Conservation (phyloP, 108 stramenopile species). For the Phaeodactylum tricornutum region DNA sequence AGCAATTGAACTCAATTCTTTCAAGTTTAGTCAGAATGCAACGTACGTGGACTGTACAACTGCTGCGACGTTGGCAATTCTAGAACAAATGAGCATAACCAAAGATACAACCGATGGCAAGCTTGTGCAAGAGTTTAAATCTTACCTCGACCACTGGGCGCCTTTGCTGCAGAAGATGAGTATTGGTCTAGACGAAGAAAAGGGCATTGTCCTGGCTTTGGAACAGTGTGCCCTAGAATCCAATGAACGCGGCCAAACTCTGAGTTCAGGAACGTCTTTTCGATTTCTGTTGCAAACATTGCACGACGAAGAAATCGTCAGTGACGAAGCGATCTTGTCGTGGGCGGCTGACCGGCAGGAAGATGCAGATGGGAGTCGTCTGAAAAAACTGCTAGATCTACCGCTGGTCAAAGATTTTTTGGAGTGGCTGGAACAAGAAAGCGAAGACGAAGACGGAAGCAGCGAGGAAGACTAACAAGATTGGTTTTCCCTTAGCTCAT, state of each 20-base stretch:
- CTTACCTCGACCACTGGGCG: constrained; percentile 58
- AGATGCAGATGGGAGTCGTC: constrained; percentile 24
- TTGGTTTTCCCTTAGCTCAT: too few relatives aligned
- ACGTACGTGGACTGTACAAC: constrained; percentile 70
- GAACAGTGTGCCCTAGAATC: constrained; percentile 53
- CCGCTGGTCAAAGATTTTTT: constrained; percentile 77
- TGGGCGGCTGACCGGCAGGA: constrained; percentile 66
- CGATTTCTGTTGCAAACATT: constrained; percentile 75
- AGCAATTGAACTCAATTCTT: constrained; percentile 85
- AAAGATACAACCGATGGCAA: constrained; percentile 38
- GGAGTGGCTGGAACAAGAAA: constrained; percentile 64
- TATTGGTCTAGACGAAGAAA: constrained; percentile 66
- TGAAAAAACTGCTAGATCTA: constrained; percentile 34
- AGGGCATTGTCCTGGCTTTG: constrained; percentile 54
- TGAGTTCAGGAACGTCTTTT: constrained; percentile 53
- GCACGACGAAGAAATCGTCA: constrained; percentile 70
- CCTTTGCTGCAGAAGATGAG: constrained; percentile 67
- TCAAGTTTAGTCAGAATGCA: constrained; percentile 89
- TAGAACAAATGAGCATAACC: constrained; percentile 54
- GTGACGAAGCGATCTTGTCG: constrained; percentile 68
- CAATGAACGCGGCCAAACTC: constrained; percentile 24
- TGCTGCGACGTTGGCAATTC: constrained; percentile 58
- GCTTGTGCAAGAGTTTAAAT: constrained; percentile 50
- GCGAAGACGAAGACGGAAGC: constrained; percentile 40
- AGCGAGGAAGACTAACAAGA: constrained; percentile 16